Conservation (phyloP, 2,329 filamentous ascomycete genomes). For the Paramyrothecium sp. region DNA sequence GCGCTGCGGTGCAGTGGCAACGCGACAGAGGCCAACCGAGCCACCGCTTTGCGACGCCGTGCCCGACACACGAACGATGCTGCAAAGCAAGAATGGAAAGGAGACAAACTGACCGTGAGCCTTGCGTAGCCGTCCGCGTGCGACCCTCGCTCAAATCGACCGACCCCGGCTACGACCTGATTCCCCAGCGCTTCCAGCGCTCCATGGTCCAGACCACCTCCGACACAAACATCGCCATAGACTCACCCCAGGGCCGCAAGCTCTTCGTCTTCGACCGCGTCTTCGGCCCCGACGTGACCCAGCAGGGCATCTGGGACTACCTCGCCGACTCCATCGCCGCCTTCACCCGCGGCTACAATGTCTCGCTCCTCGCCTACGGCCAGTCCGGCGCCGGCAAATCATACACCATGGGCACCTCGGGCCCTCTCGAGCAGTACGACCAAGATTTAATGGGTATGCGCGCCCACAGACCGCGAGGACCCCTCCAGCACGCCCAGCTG, state of each 20-base stretch:
- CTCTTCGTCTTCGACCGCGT: slow-evolving; percentile 96
- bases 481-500: background rate
- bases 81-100: no score
- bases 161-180: slow-evolving; percentile 91
- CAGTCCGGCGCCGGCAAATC: slow-evolving; percentile 98
- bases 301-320: slow-evolving; percentile 94
- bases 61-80: no score
- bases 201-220: slow-evolving; percentile 90
- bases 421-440: slow-evolving; percentile 73
- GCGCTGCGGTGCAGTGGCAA: no score
- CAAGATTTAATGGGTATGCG: slow-evolving; percentile 73
- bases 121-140: slow-evolving; percentile 75
- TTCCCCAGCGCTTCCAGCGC: slow-evolving; percentile 91
- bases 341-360: slow-evolving; percentile 96
- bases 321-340: slow-evolving; percentile 84
- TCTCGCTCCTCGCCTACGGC: slow-evolving; percentile 93
- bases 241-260: slow-evolving; percentile 89
- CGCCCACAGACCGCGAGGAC: background rate
- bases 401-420: slow-evolving; percentile 97
- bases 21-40: no score
- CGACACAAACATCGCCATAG: slow-evolving; percentile 80
- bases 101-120: background rate
- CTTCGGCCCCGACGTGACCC: slow-evolving; percentile 77
- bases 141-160: slow-evolving; percentile 79
- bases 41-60: background rate